Evolutionary conservation across 176 grass and related monocot genomes (phyloP).

Genomic region (Cymbopogon citratus): DNA sequence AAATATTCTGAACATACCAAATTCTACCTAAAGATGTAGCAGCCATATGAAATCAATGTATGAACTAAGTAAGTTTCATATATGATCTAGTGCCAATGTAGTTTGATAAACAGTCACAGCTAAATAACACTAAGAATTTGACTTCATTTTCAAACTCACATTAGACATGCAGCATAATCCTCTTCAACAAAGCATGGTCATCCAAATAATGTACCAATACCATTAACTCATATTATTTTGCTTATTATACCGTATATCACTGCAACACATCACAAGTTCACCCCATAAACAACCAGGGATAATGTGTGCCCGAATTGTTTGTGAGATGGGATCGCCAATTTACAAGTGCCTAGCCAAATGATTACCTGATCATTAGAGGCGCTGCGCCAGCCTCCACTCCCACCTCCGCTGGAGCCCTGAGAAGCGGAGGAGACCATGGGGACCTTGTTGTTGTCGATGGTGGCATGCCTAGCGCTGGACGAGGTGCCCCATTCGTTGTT

Average conservation of each 20-base stretch:
- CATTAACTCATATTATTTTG: not conserved
- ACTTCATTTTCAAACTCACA: constrained; percentile 2
- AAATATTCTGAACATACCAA: not conserved
- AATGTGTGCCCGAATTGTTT: not conserved
- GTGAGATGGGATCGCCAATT: not conserved
- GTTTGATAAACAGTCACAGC: not conserved
- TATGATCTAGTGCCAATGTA: not conserved
- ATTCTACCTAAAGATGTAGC: not conserved
- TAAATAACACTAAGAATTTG: constrained; percentile 3
- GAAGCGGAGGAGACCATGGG: too few relatives aligned
- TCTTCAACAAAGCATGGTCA: not conserved
- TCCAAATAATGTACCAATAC: not conserved
- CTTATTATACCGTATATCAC: not conserved
- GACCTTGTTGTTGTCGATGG: too few relatives aligned
- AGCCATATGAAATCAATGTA: not conserved
- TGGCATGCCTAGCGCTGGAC: too few relatives aligned
- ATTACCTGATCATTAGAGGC: too few relatives aligned
- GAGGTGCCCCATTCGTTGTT: too few relatives aligned
- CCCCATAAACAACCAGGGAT: not conserved
- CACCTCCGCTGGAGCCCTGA: too few relatives aligned
- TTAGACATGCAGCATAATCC: not conserved
- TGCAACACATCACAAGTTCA: constrained; percentile 1
- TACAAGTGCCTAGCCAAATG: too few relatives aligned
- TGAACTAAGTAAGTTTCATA: constrained; percentile 9
- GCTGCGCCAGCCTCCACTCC: too few relatives aligned